Base-by-base conservation (phyloP, 352 stramenopile species). In the Phytophthora pistaciae region DNA sequence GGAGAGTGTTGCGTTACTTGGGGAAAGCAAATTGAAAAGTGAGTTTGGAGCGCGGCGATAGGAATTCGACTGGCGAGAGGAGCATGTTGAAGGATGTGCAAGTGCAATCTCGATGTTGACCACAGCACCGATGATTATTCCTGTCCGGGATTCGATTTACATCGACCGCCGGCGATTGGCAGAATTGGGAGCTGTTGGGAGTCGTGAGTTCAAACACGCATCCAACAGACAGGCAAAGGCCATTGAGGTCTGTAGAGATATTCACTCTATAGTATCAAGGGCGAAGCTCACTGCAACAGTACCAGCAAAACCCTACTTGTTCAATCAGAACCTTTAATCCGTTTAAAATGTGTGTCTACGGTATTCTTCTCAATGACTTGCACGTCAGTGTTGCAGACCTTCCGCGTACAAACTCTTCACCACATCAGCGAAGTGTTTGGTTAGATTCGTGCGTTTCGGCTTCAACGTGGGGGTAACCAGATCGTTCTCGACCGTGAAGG, bases 361-460 rank as follows among this genome's bases (percentile, higher is more conserved):
- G 3, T 38, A 36, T 36, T 36, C 7, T 10, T 38, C 14, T 49
- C 2, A 49, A 21, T 14, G 42, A 48, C 6, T 14, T n/a, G 27
- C 40, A 8, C 18, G 10, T 54, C 21, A 54, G 6, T 59, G 6
- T 14, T 53, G 3, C 16, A 53, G 31, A 23, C 31, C 67, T 9
- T 49, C 50, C 9, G 55, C 54, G 64, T 91, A 94, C 72, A 94
- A 79, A 14, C 33, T 63, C n/a, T 81, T 63, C 29, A 93, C 80
- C 56, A 91, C 52, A 25, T 58, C 66, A 16, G 82, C 40, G 52
- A 91, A 91, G 60, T 77, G 66, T 20, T 72, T 69, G 52, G 75
- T 77, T 33, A 49, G 42, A 18, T 49, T 49, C 42, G 42, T 8
- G 42, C 42, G 42, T 14, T 49, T 49, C 42, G 42, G 42, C 42